Conservation (phyloP, 2,329 filamentous ascomycete genomes). For the Penicillium sp. region DNA sequence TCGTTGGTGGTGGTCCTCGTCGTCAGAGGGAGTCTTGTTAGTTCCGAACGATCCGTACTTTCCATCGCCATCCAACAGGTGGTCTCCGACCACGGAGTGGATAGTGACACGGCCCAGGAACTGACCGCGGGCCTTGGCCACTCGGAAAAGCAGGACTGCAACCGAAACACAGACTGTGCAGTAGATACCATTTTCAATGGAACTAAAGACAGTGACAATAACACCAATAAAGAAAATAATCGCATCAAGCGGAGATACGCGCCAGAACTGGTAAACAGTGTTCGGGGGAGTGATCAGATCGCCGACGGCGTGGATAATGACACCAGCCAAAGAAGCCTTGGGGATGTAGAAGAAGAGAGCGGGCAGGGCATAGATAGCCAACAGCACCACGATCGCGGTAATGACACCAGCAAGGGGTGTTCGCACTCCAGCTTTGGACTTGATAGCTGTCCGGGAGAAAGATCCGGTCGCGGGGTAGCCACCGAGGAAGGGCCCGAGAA, state of each 20-base stretch:
- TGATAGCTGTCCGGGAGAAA: slow-evolving; percentile 94
- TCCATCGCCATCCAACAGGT: slow-evolving; percentile 64
- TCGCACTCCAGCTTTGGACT: slow-evolving; percentile 91
- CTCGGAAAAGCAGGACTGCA: slow-evolving; percentile 76
- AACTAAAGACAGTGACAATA: slow-evolving; percentile 80
- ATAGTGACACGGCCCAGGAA: slow-evolving; percentile 83
- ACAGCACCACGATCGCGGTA: slow-evolving; percentile 78
- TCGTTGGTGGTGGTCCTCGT: slow-evolving; percentile 56
- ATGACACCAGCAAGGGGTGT: slow-evolving; percentile 89
- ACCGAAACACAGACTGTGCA: slow-evolving; percentile 75
- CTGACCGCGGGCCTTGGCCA: slow-evolving; percentile 76
- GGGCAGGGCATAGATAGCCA: slow-evolving; percentile 86
- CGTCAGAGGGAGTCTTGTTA: slow-evolving; percentile 31
- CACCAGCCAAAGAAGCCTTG: slow-evolving; percentile 72
- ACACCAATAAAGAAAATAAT: slow-evolving; percentile 93
- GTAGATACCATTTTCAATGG: slow-evolving; percentile 92
- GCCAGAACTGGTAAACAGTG: slow-evolving; percentile 93
- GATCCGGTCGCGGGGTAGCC: slow-evolving; percentile 92
- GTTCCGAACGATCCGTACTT: slow-evolving; percentile 58
- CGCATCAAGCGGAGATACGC: slow-evolving; percentile 84
- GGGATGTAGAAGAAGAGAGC: slow-evolving; percentile 94
- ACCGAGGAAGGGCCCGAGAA: slow-evolving; percentile 87
- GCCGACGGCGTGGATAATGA: slow-evolving; percentile 94
- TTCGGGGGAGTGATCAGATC: slow-evolving; percentile 90
- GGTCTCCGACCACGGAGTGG: slow-evolving; percentile 78